Base-by-base conservation (phyloP, 192 early-diverging fungal genomes). In the Spinellus fusiger region DNA sequence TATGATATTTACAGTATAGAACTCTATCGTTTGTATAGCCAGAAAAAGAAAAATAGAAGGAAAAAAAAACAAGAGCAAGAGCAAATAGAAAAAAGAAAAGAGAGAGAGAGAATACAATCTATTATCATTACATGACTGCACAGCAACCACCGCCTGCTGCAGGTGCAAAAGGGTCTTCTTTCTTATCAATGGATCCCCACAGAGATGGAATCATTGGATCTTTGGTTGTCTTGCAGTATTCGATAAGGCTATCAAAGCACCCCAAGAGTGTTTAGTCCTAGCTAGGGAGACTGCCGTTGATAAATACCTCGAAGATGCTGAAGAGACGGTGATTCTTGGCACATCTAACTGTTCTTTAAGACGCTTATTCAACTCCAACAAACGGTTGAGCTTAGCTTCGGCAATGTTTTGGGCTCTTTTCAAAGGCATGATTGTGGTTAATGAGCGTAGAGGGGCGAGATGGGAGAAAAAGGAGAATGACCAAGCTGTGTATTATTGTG, bases 181-280 rank as follows among this genome's bases (percentile, higher is more conserved):
- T 49, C 52, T 67, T 73, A 52, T 74, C 73, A 8, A 62, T 40
- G n/a, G 68, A 68, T 0, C 73, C 76, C 76, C 76, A 78, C 1
- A 78, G 35, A 27, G 59, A 70, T 12, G 76, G 76, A 20, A 78
- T 37, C 9, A 78, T 58, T 22, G 65, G 61, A 51, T 78, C 76
- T 32, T 50, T 53, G 27, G 65, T 78, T 18, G 26, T 56, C 16
- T 70, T 69, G 12, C 70, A 70, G 54, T 70, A 72, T 46, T 69
- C 53, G 8, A 74, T 74, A 33, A 78, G 34, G 38, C 76, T 78
- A 59, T 0, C 22, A 44, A 44, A 37, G 6, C 10, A 44, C 13
- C 13, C 1, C 13, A 44, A 44, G 3, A 44, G 40, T n/a, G 15
- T 5, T 6, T 12, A 44, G 18, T 44, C 18, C 18, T 18, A 44